phyloP scores from a whole-genome alignment of 177 flowering plant genomes.

The Vitis hybrid region DNA sequence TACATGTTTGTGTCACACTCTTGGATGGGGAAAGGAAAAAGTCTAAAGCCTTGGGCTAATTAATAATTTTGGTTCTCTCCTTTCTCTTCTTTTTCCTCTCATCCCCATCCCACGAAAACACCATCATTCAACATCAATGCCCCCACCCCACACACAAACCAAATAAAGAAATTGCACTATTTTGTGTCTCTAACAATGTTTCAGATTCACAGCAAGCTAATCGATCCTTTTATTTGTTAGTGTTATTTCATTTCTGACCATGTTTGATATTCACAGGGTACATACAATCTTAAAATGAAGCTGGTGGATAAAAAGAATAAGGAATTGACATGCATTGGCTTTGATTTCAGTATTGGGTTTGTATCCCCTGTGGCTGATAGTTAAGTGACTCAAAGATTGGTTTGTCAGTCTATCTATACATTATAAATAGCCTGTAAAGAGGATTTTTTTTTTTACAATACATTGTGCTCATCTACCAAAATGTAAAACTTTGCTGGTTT shows the following conservation, averaged over 20 bases:
- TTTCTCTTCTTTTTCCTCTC: not conserved
- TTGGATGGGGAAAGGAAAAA: too few relatives aligned
- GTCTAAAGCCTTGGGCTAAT: too few relatives aligned
- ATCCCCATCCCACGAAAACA: not conserved
- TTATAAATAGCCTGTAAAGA: not conserved
- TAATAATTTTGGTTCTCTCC: too few relatives aligned
- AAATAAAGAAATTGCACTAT: too few relatives aligned
- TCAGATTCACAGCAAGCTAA: too few relatives aligned
- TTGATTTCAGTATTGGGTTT: slow-evolving; percentile 57
- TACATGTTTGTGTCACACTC: not conserved
- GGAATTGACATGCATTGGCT: slow-evolving; percentile 71
- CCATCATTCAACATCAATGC: too few relatives aligned
- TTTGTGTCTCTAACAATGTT: slow-evolving; percentile 2
- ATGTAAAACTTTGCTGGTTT: not conserved
- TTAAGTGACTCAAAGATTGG: slow-evolving; percentile 16
- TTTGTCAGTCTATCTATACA: slow-evolving; percentile 2
- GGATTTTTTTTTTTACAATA: not conserved
- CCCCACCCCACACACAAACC: too few relatives aligned
- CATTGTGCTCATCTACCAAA: not conserved
- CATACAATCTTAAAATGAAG: slow-evolving; percentile 68
- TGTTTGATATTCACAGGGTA: slow-evolving; percentile 47
- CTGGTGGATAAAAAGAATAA: slow-evolving; percentile 38
- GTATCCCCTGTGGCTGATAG: slow-evolving; percentile 46
- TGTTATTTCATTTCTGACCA: not conserved
- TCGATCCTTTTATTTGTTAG: too few relatives aligned